phyloP scores from a whole-genome alignment of 78 protist genomes.

The Guillardia theta region DNA sequence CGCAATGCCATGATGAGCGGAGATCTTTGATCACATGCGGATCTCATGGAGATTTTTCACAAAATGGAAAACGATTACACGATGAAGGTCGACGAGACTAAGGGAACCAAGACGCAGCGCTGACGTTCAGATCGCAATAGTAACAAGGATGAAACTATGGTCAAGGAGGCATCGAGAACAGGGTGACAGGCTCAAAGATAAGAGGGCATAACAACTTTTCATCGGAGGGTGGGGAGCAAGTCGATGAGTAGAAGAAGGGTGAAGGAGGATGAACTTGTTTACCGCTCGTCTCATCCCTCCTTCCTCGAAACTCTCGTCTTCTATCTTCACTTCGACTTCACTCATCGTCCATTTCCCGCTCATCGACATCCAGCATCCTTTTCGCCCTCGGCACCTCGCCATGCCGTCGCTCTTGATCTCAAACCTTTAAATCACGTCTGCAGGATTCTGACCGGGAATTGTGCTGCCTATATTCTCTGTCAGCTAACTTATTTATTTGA shows the following conservation, averaged over 20 bases:
- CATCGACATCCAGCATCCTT: too few relatives aligned
- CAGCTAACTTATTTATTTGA: too few relatives aligned
- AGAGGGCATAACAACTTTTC: not conserved
- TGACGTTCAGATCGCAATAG: not conserved
- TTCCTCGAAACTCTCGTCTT: not conserved
- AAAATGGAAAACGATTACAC: not conserved
- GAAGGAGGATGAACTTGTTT: too few relatives aligned
- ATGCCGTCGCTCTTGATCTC: too few relatives aligned
- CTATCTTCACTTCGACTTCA: not conserved
- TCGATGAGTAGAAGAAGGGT: too few relatives aligned
- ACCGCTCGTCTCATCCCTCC: too few relatives aligned
- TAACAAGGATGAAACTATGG: not conserved
- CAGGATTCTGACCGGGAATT: too few relatives aligned
- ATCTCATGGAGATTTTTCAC: too few relatives aligned
- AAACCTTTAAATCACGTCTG: too few relatives aligned
- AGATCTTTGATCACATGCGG: not conserved
- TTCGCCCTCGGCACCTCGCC: too few relatives aligned
- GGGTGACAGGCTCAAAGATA: not conserved
- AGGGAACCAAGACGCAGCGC: not conserved
- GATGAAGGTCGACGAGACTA: not conserved
- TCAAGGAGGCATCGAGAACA: not conserved
- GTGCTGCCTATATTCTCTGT: too few relatives aligned
- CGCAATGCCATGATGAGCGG: not conserved
- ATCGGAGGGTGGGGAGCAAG: not conserved
- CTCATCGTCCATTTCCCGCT: not conserved